Conservation (phyloP, 352 stramenopile species). For the Phytophthora syringae region DNA sequence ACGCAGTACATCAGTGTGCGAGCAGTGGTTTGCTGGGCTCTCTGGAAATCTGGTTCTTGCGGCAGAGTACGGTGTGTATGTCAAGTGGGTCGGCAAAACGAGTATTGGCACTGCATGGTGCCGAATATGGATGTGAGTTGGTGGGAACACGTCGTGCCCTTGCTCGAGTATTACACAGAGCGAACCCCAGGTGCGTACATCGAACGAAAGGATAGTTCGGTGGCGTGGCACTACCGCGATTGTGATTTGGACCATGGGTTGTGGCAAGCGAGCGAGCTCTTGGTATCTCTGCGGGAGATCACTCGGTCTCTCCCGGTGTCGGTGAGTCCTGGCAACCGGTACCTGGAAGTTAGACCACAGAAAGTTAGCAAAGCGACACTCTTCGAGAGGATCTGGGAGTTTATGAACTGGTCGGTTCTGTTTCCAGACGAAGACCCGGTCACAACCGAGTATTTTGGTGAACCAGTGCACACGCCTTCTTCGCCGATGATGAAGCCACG, state of each 20-base stretch:
- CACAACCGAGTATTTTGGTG: conserved; percentile 77
- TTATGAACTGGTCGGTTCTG: conserved; percentile 76
- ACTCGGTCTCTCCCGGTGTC: conserved; percentile 75
- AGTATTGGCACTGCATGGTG: conserved; percentile 82
- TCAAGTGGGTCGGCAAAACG: conserved; percentile 75
- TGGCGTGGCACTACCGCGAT: conserved; percentile 92
- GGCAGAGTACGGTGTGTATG: conserved; percentile 82
- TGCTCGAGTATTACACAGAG: conserved; percentile 88
- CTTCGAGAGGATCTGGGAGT: conserved; percentile 87
- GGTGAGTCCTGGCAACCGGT: conserved; percentile 77
- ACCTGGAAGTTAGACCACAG: conserved; percentile 78
- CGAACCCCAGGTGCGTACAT: conserved; percentile 86
- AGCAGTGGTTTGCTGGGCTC: conserved; percentile 82
- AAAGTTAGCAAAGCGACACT: conserved; percentile 84
- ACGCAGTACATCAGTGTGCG: conserved; percentile 70
- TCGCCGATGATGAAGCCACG: conserved; percentile 63
- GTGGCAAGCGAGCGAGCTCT: conserved; percentile 91
- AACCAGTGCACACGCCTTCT: conserved; percentile 44
- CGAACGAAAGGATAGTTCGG: conserved; percentile 84
- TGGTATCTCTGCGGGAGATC: conserved; percentile 80
- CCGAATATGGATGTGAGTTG: conserved; percentile 81
- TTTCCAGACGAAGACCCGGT: conserved; percentile 73
- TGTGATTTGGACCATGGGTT: conserved; percentile 87
- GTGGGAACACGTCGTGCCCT: conserved; percentile 79
- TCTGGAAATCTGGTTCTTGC: conserved; percentile 71